A percentile compares a stretch with the other conserved stretches of the same genome.
Evolutionary conservation across 192 early-diverging fungal genomes (phyloP).

Genomic region (Lunasporangiospora selenospora): DNA sequence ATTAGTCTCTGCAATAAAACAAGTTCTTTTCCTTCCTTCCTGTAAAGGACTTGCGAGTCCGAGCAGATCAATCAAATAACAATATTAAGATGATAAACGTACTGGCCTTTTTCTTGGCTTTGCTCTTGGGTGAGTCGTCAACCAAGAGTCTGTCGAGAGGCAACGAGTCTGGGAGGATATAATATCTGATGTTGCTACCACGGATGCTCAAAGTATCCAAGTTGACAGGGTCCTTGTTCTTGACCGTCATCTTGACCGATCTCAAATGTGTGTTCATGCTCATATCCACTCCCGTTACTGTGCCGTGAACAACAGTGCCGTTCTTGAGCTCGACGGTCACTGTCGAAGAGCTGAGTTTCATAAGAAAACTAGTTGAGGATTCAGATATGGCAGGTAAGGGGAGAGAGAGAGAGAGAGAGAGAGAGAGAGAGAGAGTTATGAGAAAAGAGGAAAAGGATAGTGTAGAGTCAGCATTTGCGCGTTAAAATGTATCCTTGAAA

Average conservation of each 20-base stretch:
- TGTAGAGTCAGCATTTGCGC: too few species aligned
- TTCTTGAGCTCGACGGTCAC: conserved; percentile 99
- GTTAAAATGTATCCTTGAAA: too few species aligned
- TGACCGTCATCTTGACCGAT: conserved; percentile 98
- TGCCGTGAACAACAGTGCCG: conserved; percentile 96
- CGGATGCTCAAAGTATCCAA: conserved; percentile 95
- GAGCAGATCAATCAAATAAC: background rate
- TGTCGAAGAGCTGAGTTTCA: conserved; percentile 97
- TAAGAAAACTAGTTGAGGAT: conserved; percentile 81
- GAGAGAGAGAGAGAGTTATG: too few species aligned
- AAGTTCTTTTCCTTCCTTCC: too few species aligned
- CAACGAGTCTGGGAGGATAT: conserved; percentile 93
- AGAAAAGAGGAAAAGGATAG: too few species aligned
- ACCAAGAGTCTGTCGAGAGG: conserved; percentile 96
- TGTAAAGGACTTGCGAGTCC: conserved; percentile 3
- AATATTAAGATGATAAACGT: background rate
- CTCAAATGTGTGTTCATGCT: conserved; percentile 99
- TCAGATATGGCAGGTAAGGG: background rate
- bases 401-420: too few species aligned
- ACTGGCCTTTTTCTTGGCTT: conserved; percentile 86
- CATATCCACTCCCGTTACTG: conserved; percentile 97
- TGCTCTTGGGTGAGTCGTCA: conserved; percentile 94
- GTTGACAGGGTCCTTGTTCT: conserved; percentile 86
- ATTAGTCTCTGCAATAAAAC: background rate
- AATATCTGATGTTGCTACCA: conserved; percentile 95